phyloP scores from a whole-genome alignment of 257 asterid genomes.

The Jaltomata sinuosa region DNA sequence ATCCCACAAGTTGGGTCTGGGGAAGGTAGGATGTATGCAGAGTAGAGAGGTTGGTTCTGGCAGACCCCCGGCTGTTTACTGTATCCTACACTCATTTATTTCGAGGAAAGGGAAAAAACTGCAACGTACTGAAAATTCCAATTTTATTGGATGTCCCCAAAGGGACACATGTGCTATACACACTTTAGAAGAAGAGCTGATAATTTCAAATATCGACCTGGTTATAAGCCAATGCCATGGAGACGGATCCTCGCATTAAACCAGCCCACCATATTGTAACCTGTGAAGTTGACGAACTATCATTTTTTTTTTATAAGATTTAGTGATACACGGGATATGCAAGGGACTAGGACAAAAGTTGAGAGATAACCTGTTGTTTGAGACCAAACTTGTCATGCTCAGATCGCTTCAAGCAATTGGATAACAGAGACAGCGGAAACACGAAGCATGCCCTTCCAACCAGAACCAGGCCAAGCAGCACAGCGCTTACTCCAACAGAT shows the following conservation, averaged over 20 bases:
- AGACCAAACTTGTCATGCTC: slow-evolving; percentile 24
- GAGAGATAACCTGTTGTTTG: slow-evolving; percentile 47
- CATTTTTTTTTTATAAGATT: background rate
- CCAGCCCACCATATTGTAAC: slow-evolving; percentile 82
- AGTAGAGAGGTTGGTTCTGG: no score
- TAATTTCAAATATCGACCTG: slow-evolving; percentile 30
- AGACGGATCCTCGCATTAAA: slow-evolving; percentile 78
- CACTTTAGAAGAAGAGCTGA: background rate
- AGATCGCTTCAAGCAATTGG: slow-evolving; percentile 27
- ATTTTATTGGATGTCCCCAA: background rate
- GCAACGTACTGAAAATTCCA: background rate
- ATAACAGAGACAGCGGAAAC: slow-evolving; percentile 50
- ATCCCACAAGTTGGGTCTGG: no score
- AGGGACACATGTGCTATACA: background rate
- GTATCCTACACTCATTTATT: background rate
- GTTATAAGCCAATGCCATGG: slow-evolving; percentile 77
- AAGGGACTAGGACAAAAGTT: background rate
- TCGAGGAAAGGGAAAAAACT: background rate
- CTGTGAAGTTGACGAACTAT: slow-evolving; percentile 15
- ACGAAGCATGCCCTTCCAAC: slow-evolving; percentile 65
- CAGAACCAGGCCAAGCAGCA: slow-evolving; percentile 46
- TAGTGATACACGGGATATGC: background rate
- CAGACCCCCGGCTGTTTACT: background rate
- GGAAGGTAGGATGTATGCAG: no score
- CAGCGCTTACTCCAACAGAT: slow-evolving; percentile 48